phyloP scores from a whole-genome alignment of 148 eudicot species.

The Chenopodium formosanum region DNA sequence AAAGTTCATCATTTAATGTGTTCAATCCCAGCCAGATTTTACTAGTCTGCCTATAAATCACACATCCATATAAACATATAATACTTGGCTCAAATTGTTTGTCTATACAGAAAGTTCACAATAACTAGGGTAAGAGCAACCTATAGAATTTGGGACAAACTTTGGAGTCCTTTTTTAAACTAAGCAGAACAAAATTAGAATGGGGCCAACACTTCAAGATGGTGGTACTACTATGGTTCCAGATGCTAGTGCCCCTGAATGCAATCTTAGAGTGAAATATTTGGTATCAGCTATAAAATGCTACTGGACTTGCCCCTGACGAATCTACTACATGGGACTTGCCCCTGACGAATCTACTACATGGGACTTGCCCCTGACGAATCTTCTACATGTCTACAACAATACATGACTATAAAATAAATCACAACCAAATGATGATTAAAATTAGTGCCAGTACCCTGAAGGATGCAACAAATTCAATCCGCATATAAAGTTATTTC shows the following conservation, averaged over 20 bases:
- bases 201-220: background rate
- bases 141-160: background rate
- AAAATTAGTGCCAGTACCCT: no score
- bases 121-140: background rate
- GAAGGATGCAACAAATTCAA: no score
- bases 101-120: background rate
- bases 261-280: background rate
- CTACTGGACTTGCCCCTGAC: background rate
- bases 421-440: no score
- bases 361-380: background rate
- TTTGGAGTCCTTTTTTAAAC: no score
- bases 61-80: no score
- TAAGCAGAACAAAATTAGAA: background rate
- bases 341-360: background rate
- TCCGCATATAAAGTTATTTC: no score
- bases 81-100: background rate
- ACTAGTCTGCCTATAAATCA: background rate
- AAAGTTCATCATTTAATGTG: background rate
- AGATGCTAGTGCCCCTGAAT: background rate
- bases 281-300: background rate
- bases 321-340: background rate
- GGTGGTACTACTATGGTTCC: background rate
- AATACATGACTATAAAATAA: background rate
- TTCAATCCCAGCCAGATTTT: background rate
- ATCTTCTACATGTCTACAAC: background rate